Evolutionary conservation across 2,329 filamentous ascomycete species (phyloP).

Genomic region (Penicillium sp.): DNA sequence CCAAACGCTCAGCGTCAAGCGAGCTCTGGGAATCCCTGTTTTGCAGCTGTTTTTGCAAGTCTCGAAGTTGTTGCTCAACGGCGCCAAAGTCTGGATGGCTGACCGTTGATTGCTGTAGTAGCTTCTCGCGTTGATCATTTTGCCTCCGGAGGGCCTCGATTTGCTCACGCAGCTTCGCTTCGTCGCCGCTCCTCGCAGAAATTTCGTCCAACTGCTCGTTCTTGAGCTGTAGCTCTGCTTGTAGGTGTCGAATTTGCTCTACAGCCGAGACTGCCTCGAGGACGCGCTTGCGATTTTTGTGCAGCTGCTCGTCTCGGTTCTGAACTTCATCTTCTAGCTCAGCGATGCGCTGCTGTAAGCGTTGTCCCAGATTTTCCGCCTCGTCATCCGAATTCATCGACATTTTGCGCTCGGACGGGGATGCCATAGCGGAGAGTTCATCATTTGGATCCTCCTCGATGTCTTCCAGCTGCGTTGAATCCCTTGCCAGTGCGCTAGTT

Average conservation of each 20-base stretch:
- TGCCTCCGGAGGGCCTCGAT: constrained; percentile 38
- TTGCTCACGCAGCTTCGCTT: constrained; percentile 37
- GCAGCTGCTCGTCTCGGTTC: constrained; percentile 45
- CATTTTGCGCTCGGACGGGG: constrained; percentile 37
- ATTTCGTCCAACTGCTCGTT: constrained; percentile 37
- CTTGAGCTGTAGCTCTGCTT: constrained; percentile 45
- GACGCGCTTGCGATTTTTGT: constrained; percentile 39
- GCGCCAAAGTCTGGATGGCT: constrained; percentile 30
- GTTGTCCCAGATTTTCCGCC: constrained; percentile 29
- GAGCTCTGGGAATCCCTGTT: constrained; percentile 30
- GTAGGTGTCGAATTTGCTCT: constrained; percentile 48
- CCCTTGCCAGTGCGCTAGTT: constrained; percentile 34
- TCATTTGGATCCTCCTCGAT: constrained; percentile 45
- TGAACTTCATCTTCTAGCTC: constrained; percentile 40
- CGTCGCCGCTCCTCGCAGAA: constrained; percentile 32
- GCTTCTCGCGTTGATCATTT: constrained; percentile 35
- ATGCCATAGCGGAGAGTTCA: constrained; percentile 27
- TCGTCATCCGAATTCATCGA: constrained; percentile 28
- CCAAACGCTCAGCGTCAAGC: constrained; percentile 38
- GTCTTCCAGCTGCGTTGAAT: constrained; percentile 44
- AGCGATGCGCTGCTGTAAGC: constrained; percentile 41
- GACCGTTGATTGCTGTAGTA: constrained; percentile 33
- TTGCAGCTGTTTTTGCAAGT: constrained; percentile 42
- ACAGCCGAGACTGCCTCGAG: constrained; percentile 44
- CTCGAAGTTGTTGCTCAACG: constrained; percentile 41